Evolutionary conservation across 345 rosid genomes (phyloP), one percentile per base, ranked within the genome.

Genomic region (Linum lewisii): DNA sequence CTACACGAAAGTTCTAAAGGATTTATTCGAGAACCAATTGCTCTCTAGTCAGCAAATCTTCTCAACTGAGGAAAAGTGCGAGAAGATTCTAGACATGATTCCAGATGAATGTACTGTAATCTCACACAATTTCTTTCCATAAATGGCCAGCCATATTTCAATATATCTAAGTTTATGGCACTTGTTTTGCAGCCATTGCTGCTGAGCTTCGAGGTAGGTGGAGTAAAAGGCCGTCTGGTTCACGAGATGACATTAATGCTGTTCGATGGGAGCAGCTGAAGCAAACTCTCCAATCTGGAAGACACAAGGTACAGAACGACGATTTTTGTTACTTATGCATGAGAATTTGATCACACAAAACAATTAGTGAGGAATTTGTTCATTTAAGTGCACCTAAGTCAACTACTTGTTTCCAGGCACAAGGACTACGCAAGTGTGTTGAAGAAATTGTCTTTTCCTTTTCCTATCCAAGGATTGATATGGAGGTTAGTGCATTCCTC

Each of bases 391-490:
- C 32, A 23, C 21, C 64, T 51, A 24, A 55, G 4, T 55, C 36
- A 29, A 57, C 69, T 16, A 26, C 52, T 49, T 44, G 61, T 80
- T 69, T 53, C 79, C 4, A 93, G 87, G 69, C 55, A n/a, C 90
- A 61, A 68, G 83, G 95, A 47, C 68, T 82, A 68, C 83, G 85
- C 21, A 87, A 81, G 61, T 89, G 95, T 60, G 66, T 85, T 62
- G 90, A 93, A 77, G 97, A 93, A 75, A 93, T 93, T 53, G 83
- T 89, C 38, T 93, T 87, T 68, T 66, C 83, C 50, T 93, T 64
- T 67, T 69, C 95, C 2, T 90, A 93, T 73, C 99, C 99, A 24
- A 89, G 97, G 72, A 83, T 93, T 60, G 99, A 93, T 78, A 80
- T 82, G 84, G 97, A 89, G 99, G 97, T 89, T 37, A 26, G 80